Base-by-base conservation (phyloP, 2,329 filamentous ascomycete species). In the Aspergillus novofumigatus region DNA sequence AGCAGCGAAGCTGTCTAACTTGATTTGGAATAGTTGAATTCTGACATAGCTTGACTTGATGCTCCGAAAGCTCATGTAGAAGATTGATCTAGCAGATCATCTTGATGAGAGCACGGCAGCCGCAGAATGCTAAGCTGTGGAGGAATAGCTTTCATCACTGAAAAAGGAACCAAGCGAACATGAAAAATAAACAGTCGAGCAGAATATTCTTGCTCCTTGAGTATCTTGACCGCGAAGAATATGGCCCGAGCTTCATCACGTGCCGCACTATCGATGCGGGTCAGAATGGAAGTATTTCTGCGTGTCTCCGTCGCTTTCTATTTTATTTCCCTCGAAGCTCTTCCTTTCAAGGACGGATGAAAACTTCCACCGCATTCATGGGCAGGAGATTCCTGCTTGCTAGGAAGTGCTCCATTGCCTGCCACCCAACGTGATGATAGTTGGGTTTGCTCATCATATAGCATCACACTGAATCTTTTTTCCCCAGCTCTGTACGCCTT, bases 351-450 rank as follows among this genome's bases (percentile, higher is more conserved):
- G 51, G 51, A 55, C 59, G 51, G 51, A 60, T 61, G 53, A 32
- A 52, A 28, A 54, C 26, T 52, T 38, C 53, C 47, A 21, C 59
- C 56, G 58, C 54, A 62, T 62, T 50, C 52, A 66, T 67, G 63
- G 59, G 59, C 62, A 58, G 52, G 51, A 56, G 49, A 47, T 38
- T 54, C 56, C 50, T 56, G 48, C 47, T 57, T 14, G 23, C 26
- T 44, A 49, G 45, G 57, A 55, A 55, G 52, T 57, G 53, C 54
- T 55, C 51, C 53, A 51, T 49, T 53, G 53, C 55, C 52, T 59
- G 55, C 57, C 59, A 59, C 51, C 61, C 61, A 56, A 65, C 57
- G 56, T 62, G 54, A 69, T 69, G 63, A 55, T 58, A 66, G 52
- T 59, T 62, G 59, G 61, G 55, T 48, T 54, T 60, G 49, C 49